Evolutionary conservation across 2,329 filamentous ascomycete species (phyloP).

Genomic region (Colletotrichum sp.): DNA sequence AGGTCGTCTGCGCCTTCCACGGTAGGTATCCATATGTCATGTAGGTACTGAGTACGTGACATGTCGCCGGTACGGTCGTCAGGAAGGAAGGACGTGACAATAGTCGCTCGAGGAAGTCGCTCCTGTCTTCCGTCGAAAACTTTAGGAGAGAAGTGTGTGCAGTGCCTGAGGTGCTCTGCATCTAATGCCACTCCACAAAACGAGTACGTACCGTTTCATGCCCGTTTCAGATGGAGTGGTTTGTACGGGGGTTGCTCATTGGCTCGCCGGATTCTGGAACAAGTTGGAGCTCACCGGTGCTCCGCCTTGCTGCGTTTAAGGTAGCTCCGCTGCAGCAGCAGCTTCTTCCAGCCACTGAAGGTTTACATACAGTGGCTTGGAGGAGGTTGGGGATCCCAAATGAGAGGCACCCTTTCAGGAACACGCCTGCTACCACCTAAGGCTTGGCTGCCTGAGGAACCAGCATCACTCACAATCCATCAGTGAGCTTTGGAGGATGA

Average conservation of each 20-base stretch:
- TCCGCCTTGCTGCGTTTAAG: neutral
- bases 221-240: slow-evolving; percentile 16
- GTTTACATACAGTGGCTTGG: neutral
- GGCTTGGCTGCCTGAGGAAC: neutral
- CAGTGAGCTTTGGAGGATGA: neutral
- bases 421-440: neutral
- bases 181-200: neutral
- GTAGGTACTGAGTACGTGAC: neutral
- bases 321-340: neutral
- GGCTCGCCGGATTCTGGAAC: slow-evolving; percentile 14
- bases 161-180: neutral
- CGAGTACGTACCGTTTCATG: slow-evolving; percentile 7
- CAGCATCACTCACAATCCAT: neutral
- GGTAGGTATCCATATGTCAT: neutral
- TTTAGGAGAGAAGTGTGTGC: neutral
- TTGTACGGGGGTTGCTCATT: neutral
- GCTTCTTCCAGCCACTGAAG: neutral
- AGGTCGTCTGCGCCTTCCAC: neutral
- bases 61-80: neutral
- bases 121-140: neutral
- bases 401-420: neutral
- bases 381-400: neutral
- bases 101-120: neutral
- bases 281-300: slow-evolving; percentile 3
- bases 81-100: neutral